Conservation (phyloP, 2,329 filamentous ascomycete species). For the Phialocephala subalpina region DNA sequence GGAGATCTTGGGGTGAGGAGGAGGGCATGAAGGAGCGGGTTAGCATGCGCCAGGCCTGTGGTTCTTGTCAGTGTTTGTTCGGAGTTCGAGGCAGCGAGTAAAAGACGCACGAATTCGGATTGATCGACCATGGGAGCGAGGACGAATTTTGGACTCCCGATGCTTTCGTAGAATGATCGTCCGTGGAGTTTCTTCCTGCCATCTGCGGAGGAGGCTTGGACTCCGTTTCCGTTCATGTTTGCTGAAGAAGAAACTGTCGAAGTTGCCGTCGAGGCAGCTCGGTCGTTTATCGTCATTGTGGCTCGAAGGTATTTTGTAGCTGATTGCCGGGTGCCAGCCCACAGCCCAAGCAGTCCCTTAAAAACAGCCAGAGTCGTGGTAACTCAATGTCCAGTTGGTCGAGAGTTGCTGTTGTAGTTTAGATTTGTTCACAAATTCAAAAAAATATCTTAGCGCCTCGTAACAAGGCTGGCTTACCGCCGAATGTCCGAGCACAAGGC, state of each 20-base stretch:
- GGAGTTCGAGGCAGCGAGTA: slow-evolving; percentile 9
- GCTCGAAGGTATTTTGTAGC: slow-evolving; percentile 18
- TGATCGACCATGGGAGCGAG: slow-evolving; percentile 98
- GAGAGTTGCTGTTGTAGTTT: background rate
- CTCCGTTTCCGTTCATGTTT: slow-evolving; percentile 1
- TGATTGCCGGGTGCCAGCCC: slow-evolving; percentile 42
- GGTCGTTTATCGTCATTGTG: slow-evolving; percentile 31
- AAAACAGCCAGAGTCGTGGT: slow-evolving; percentile 29
- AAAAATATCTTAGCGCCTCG: slow-evolving; percentile 35
- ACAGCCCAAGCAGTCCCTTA: slow-evolving; percentile 32
- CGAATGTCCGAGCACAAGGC: slow-evolving; percentile 24
- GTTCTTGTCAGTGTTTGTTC: slow-evolving; percentile 25
- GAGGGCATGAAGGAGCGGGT: slow-evolving; percentile 88
- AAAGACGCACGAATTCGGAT: slow-evolving; percentile 84
- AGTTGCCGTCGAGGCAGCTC: slow-evolving; percentile 22
- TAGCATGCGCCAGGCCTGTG: slow-evolving; percentile 93
- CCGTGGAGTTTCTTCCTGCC: slow-evolving; percentile 73
- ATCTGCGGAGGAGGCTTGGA: background rate
- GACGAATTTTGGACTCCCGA: slow-evolving; percentile 89
- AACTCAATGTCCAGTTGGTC: background rate
- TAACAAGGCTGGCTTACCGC: slow-evolving; percentile 35
- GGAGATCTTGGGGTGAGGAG: slow-evolving; percentile 68
- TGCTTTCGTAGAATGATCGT: slow-evolving; percentile 91
- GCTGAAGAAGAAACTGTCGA: slow-evolving; percentile 15
- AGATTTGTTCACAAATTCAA: slow-evolving; percentile 8